Evolutionary conservation across 805 yeast genomes (phyloP).

Genomic region (Priceomyces melissophilus): DNA sequence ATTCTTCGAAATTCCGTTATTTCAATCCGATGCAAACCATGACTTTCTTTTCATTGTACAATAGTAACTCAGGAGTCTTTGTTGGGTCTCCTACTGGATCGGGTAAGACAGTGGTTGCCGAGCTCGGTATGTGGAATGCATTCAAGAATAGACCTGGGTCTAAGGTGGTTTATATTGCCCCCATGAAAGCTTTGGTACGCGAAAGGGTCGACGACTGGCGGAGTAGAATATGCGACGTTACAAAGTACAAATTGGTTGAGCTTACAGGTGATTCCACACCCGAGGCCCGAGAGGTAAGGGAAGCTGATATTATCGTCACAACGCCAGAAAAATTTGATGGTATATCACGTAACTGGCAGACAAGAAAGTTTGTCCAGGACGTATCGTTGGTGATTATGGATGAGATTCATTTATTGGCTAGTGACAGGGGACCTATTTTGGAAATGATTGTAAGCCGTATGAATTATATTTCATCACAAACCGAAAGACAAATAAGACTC

Average conservation of each 20-base stretch:
- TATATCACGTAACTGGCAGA: conserved; percentile 82
- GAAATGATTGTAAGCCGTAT: conserved; percentile 88
- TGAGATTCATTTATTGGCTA: conserved; percentile 78
- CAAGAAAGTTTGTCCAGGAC: conserved; percentile 70
- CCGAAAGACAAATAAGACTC: conserved; percentile 58
- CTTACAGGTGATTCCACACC: conserved; percentile 83
- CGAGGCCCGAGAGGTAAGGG: conserved; percentile 59
- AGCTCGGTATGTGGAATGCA: conserved; percentile 96
- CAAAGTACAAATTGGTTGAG: conserved; percentile 60
- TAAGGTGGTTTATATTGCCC: conserved; percentile 82
- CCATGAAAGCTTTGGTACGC: conserved; percentile 83
- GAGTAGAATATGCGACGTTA: conserved; percentile 44
- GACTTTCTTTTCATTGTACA: conserved; percentile 87
- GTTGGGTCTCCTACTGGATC: conserved; percentile 99
- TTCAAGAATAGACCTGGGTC: conserved; percentile 76
- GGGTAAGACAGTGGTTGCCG: conserved; percentile 97
- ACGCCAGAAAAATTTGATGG: conserved; percentile 89
- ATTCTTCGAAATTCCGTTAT: conserved; percentile 65
- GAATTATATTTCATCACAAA: conserved; percentile 65
- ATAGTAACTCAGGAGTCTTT: conserved; percentile 73
- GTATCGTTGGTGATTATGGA: conserved; percentile 80
- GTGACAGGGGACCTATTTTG: conserved; percentile 82
- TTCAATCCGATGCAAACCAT: conserved; percentile 99
- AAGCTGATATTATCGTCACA: conserved; percentile 73
- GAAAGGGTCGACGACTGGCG: conserved; percentile 85